These are phyloP conservation scores for Xylaria venustula DNA, from an alignment of 495 filamentous ascomycete genomes.

Conservation along the genomic window DNA sequence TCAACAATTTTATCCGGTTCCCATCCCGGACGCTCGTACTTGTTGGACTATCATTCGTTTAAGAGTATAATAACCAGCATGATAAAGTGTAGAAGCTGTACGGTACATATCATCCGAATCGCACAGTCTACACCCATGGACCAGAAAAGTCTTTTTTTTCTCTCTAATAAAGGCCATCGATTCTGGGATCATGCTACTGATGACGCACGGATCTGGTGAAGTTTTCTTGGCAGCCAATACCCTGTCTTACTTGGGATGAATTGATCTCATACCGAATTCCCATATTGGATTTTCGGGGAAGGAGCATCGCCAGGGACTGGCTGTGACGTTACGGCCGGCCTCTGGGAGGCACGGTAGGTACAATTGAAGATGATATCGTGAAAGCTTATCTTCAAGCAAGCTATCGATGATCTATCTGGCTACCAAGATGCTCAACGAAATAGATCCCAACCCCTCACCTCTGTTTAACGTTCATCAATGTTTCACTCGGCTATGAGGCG, in stretches of 20 bases:
- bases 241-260: not conserved
- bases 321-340: conserved; percentile 5
- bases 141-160: not conserved
- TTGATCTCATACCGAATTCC: not conserved
- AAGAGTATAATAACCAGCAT: not conserved
- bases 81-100: not conserved
- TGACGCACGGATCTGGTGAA: conserved; percentile 1
- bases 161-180: no score
- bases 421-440: not conserved
- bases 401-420: not conserved
- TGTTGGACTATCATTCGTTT: not conserved
- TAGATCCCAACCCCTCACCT: conserved; percentile 8
- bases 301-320: not conserved
- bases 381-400: not conserved
- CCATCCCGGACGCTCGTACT: not conserved
- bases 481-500: conserved; percentile 11
- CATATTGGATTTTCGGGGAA: not conserved
- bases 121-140: not conserved
- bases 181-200: not conserved
- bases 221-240: not conserved
- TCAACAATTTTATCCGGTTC: conserved; percentile 4
- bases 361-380: not conserved
- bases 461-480: not conserved
- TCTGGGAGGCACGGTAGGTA: not conserved
- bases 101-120: not conserved